Percentiles rank a stretch among this genome's conserved stretches.
Conservation (phyloP, 169 alveolate genomes). For the Babesia sp. region DNA sequence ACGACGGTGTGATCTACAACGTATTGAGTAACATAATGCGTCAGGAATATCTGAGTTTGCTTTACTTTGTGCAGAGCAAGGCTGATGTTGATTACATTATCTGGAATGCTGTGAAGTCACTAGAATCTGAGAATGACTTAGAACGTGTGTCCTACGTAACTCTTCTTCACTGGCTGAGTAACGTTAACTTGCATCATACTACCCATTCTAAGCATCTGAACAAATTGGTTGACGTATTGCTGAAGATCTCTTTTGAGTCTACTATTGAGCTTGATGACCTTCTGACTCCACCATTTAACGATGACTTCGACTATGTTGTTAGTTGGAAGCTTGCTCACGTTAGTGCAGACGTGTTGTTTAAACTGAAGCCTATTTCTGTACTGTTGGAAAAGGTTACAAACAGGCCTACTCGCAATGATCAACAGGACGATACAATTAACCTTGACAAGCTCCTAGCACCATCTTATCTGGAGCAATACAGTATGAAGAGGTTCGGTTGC, state of each 20-base stretch:
- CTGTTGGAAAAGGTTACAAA: neutral
- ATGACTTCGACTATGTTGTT: neutral
- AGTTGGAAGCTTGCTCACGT: conserved; percentile 14
- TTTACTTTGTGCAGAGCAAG: conserved; percentile 19
- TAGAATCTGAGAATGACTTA: conserved; percentile 3
- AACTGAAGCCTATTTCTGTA: neutral
- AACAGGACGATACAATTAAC: neutral
- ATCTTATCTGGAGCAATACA: neutral
- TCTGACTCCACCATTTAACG: conserved; percentile 9
- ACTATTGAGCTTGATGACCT: conserved; percentile 15
- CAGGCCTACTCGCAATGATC: neutral
- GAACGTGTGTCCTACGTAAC: neutral
- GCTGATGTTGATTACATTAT: conserved; percentile 27
- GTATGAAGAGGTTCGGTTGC: neutral
- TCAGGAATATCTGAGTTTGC: conserved; percentile 5
- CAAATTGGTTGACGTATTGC: conserved; percentile 4
- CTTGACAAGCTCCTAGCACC: conserved; percentile 1
- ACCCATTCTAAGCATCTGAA: conserved; percentile 12
- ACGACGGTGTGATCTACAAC: conserved; percentile 22
- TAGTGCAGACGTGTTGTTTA: conserved; percentile 19
- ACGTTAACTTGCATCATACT: neutral
- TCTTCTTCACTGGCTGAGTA: conserved; percentile 14
- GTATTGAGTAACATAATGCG: conserved; percentile 8
- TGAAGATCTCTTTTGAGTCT: neutral
- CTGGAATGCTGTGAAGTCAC: neutral